Evolutionary conservation across 1,139 yeast genomes (phyloP).

Genomic region (Scheffersomyces illinoinensis): DNA sequence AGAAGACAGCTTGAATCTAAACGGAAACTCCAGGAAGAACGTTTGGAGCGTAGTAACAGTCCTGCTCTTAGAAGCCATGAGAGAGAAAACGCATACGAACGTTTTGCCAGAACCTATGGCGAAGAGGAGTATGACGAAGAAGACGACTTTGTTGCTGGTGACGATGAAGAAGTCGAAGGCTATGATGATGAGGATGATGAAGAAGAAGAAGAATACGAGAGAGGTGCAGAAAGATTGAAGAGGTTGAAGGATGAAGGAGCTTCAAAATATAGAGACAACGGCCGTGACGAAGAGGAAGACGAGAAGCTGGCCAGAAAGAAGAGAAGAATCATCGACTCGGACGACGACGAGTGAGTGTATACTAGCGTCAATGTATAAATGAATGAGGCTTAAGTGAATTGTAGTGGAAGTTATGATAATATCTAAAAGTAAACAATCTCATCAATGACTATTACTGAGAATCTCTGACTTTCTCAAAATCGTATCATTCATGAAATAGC

Average conservation of each 20-base stretch:
- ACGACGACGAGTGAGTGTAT: constrained; percentile 55
- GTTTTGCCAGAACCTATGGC: constrained; percentile 43
- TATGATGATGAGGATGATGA: constrained; percentile 52
- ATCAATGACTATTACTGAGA: too few species aligned
- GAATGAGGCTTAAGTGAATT: not conserved
- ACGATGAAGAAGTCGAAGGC: constrained; percentile 46
- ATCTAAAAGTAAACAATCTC: too few species aligned
- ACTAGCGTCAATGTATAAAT: constrained; percentile 2
- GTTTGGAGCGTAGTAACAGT: constrained; percentile 32
- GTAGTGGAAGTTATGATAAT: not conserved
- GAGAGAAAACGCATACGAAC: constrained; percentile 41
- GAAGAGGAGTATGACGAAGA: constrained; percentile 48
- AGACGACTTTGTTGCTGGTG: constrained; percentile 45
- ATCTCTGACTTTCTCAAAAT: too few species aligned
- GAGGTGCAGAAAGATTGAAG: constrained; percentile 63
- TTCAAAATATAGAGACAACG: constrained; percentile 38
- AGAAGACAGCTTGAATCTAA: constrained; percentile 65
- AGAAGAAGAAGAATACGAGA: constrained; percentile 58
- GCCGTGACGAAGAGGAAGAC: constrained; percentile 35
- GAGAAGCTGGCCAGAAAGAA: constrained; percentile 44
- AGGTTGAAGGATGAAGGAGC: constrained; percentile 61
- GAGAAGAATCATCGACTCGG: constrained; percentile 59
- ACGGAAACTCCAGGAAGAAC: constrained; percentile 49
- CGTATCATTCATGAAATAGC: too few species aligned
- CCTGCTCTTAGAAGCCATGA: constrained; percentile 24